Base-by-base conservation (phyloP, 1,284 basidiomycete genomes). In the Meira nashicola region DNA sequence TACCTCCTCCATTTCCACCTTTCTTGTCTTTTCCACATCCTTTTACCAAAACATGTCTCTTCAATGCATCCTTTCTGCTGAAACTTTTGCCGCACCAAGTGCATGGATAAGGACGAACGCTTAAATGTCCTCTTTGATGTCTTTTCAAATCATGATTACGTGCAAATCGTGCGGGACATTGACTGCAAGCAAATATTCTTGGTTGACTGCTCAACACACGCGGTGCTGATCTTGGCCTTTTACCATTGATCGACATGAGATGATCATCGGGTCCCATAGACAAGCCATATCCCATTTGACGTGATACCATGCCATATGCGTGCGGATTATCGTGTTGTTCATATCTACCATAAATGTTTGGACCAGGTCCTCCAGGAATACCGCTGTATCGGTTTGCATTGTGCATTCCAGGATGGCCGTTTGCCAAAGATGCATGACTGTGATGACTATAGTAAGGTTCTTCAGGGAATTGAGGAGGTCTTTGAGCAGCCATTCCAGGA, bases 61-160 rank as follows among this genome's bases (percentile, higher is more conserved):
- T 73, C 39, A 73, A 62, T 17, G 71, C 71, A 41, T 73, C 71
- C 43, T 73, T 73, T 49, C 71, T 65, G 53, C 69, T 71, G 59
- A 73, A 73, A 25, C 63, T 64, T 57, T 73, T 73, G 47, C 65
- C 67, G 56, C 71, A 73, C 49, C 62, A 69, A 23, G 53, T 55
- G 51, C 71, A 73, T 0, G 67, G 63, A 46, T 68, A 73, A 3
- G 71, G 74, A 63, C 73, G 72, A 58, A 69, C 67, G 9, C 70
- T 72, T 49, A 76, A 53, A 47, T 76, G 74, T 39, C 74, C 73
- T n/a, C 74, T 66, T 2, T 68, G 57, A 51, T 76, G 74, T 39
- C 74, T 61, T 56, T 74, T 73, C 39, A 75, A 62, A 49, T 75
- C 73, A 51, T 75, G 73, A 47, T 75, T 75, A 11, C 73, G 69